Evolutionary conservation across 805 yeast species (phyloP), one percentile per base, ranked within the genome.

Genomic region (Candida tallmaniae): DNA sequence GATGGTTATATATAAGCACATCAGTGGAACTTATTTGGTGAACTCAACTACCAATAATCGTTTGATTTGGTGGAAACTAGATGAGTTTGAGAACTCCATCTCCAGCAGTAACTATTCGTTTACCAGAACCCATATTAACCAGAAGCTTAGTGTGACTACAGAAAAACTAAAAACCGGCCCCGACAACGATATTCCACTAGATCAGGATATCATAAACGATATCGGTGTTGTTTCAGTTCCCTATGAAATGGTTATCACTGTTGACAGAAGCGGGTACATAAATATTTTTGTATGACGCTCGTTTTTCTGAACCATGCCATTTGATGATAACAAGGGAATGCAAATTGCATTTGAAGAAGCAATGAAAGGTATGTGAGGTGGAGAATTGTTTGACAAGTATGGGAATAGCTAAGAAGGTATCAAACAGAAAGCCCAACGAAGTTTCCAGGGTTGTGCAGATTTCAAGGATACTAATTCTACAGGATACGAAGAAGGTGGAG

Each of bases 401-500:
- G 12, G n/a, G 7, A 14, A 12, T n/a, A n/a, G n/a, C n/a, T n/a
- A n/a, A n/a, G n/a, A n/a, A n/a, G n/a, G n/a, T n/a, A n/a, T n/a
- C n/a, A n/a, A n/a, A n/a, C n/a, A n/a, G n/a, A n/a, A n/a, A n/a
- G n/a, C n/a, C n/a, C n/a, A n/a, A n/a, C n/a, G n/a, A n/a, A n/a
- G n/a, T n/a, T n/a, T n/a, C n/a, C n/a, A n/a, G n/a, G n/a, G n/a
- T n/a, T n/a, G n/a, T n/a, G n/a, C n/a, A n/a, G n/a, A n/a, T n/a
- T n/a, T n/a, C n/a, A n/a, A n/a, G n/a, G n/a, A n/a, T n/a, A 34
- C 41, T 39, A 36, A 39, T 38, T 23, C 14, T 27, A 14, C 13
- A 78, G 83, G 89, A 31, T 74, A 69, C 48, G 65, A 60, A 4
- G 95, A 88, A 60, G 95, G 95, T n/a, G 97, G 96, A 31, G 80